Conservation (phyloP, 495 filamentous ascomycete species). For the Xylaria intraflava region DNA sequence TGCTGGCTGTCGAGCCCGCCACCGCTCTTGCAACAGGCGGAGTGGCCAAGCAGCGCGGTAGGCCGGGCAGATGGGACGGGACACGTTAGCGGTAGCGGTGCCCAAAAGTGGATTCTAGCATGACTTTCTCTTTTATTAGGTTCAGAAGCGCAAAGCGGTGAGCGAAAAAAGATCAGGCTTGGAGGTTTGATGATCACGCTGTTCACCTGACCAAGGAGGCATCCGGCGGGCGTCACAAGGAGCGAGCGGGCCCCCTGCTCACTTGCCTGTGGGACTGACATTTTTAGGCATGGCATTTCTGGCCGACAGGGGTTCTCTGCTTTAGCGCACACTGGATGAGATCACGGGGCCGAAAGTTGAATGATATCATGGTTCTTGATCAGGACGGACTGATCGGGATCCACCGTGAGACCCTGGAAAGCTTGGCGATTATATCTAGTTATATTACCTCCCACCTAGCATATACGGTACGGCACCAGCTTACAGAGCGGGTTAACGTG, state of each 20-base stretch:
- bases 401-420: conserved; percentile 2
- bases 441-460: not conserved
- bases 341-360: conserved; percentile 8
- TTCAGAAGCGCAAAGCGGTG: conserved; percentile 13
- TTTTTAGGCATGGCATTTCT: conserved; percentile 7
- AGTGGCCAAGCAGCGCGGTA: too few species aligned
- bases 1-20: too few species aligned
- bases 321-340: not conserved
- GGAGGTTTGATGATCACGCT: conserved; percentile 2
- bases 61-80: too few species aligned
- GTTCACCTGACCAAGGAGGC: conserved; percentile 11
- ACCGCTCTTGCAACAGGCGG: too few species aligned
- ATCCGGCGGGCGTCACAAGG: not conserved
- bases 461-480: too few species aligned
- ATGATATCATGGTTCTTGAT: conserved; percentile 3
- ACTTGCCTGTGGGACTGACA: not conserved
- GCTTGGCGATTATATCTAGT: not conserved
- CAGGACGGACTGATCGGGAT: conserved; percentile 4
- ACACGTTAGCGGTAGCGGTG: conserved; percentile 10
- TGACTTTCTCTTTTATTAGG: conserved; percentile 10
- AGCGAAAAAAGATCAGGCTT: conserved; percentile 13
- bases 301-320: not conserved
- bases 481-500: too few species aligned
- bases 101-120: conserved; percentile 6
- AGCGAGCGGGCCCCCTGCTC: not conserved